These are phyloP conservation scores for Lentinula guzmanii DNA, from an alignment of 768 basidiomycete species.

Conservation along the genomic window DNA sequence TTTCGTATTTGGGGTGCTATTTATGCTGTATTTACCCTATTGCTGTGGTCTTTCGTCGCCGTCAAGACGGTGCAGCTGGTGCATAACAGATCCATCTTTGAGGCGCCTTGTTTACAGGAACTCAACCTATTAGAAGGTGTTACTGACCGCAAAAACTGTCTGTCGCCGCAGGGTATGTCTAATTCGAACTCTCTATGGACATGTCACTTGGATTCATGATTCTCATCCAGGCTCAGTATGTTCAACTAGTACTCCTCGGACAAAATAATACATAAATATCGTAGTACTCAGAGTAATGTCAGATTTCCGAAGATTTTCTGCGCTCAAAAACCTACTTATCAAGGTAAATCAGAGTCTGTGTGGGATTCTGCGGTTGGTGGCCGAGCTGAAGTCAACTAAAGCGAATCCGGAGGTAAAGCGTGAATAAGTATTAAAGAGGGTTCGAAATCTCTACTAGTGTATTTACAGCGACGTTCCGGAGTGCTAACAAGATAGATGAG, in stretches of 20 bases:
- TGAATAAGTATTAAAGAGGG: too few species aligned
- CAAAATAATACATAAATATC: too few species aligned
- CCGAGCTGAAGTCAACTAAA: too few species aligned
- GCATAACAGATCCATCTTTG: constrained; percentile 33
- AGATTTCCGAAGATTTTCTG: too few species aligned
- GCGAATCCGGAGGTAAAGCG: too few species aligned
- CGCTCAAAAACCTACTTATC: too few species aligned
- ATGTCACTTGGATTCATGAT: background rate
- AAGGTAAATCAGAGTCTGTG: too few species aligned
- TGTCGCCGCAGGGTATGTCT: background rate
- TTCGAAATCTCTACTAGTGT: too few species aligned
- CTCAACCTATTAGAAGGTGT: constrained; percentile 12
- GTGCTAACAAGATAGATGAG: too few species aligned
- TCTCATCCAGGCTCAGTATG: background rate
- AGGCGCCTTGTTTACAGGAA: constrained; percentile 34
- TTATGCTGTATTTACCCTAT: constrained; percentile 42
- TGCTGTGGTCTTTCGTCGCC: constrained; percentile 48
- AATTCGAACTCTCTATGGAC: background rate
- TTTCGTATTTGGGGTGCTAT: constrained; percentile 55
- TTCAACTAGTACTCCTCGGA: background rate
- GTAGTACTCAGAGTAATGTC: too few species aligned
- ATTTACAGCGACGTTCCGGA: too few species aligned
- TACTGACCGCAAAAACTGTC: background rate
- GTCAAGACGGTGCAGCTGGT: constrained; percentile 31
- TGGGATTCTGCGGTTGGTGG: too few species aligned